Conservation (phyloP, 352 stramenopile species). For the Pythium graminicola region DNA sequence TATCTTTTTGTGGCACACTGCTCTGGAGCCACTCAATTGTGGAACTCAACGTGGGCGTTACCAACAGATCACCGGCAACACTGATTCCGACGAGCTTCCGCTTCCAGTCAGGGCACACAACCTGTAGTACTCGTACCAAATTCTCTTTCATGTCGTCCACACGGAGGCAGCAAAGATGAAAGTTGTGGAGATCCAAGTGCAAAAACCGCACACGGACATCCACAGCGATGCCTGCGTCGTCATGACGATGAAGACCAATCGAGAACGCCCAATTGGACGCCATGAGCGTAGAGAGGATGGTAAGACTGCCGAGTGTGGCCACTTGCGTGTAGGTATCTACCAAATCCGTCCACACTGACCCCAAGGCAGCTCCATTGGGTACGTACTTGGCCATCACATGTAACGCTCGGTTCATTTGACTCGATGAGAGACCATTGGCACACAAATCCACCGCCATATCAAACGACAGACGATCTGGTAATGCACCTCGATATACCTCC, state of each 20-base stretch:
- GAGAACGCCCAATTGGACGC: constrained; percentile 42
- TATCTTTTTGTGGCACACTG: neutral
- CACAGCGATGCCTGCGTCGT: constrained; percentile 12
- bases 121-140: neutral
- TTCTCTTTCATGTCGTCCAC: neutral
- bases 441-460: constrained; percentile 25
- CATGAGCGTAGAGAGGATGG: constrained; percentile 31
- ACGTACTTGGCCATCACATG: constrained; percentile 16
- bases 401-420: constrained; percentile 20
- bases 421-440: constrained; percentile 13
- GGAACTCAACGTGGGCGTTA: neutral
- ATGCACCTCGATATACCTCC: constrained; percentile 16
- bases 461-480: constrained; percentile 20
- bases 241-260: constrained; percentile 27
- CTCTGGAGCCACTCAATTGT: neutral
- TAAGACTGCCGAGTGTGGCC: constrained; percentile 34
- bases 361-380: constrained; percentile 20
- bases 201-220: constrained; percentile 33
- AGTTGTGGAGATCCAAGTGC: constrained; percentile 30
- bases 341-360: constrained; percentile 32
- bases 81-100: constrained; percentile 8
- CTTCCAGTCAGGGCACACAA: constrained; percentile 9
- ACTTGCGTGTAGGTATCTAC: constrained; percentile 18
- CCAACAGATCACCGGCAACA: constrained; percentile 16
- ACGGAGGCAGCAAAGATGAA: constrained; percentile 17